Evolutionary conservation across 2,329 filamentous ascomycete species (phyloP), one percentile per base, ranked within the genome.

Genomic region (Claviceps cyperi): DNA sequence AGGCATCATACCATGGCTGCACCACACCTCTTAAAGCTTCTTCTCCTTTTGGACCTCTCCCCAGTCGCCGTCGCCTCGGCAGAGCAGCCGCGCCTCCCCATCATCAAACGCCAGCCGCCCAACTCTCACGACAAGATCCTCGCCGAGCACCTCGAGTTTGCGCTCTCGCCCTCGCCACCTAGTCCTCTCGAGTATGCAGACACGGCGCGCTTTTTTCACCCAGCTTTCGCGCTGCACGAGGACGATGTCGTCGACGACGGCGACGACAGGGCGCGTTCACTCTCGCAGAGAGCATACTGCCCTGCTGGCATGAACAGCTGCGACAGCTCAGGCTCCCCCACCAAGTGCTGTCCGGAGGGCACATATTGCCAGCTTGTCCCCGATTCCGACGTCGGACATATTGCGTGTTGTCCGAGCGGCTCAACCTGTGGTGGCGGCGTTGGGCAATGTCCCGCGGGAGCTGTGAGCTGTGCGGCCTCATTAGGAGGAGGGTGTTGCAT

Each of bases 401-500:
- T 91, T 2, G 86, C 85, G 3, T 92, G 86, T 64, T 92, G 86
- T 65, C 83, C 83, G 0, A 60, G 69, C 37, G 84, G 84, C 3
- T 67, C 71, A 43, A 74, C 64, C 5, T 91, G 86, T 62, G 74
- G 74, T 3, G 82, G 83, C 9, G 67, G 68, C 1, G 78, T 90
- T 5, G 76, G 74, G 0, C 61, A 61, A n/a, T 90, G 86, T 55
- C 70, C 72, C 2, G 67, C 70, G 4, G 81, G 76, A 40, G 80
- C 84, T 52, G 76, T 77, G 11, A 76, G 77, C 46, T 91, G 86
- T 60, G 71, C 80, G 0, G 71, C 77, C 7, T 73, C 74, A 36
- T 62, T 81, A 0, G 85, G 84, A 3, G 85, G 84, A 14, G 86
- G 85, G 2, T 91, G 86, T 60, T 91, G 86, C 61, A 79, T 89